Evolutionary conservation across 2,329 filamentous ascomycete species (phyloP).

Genomic region (Cucurbitaria berberidis): DNA sequence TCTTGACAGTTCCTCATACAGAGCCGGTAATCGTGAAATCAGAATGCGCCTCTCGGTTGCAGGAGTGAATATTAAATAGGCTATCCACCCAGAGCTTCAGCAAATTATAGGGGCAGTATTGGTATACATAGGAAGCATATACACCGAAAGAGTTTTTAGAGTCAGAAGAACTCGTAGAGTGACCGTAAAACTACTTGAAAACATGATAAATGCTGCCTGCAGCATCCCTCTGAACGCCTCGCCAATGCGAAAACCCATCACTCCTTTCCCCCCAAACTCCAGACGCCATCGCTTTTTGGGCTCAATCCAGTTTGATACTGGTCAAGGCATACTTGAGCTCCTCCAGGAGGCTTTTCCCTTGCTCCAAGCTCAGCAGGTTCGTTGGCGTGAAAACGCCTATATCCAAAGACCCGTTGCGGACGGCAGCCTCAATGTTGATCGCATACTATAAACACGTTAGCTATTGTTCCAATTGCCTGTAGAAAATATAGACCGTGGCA

Average conservation of each 20-base stretch:
- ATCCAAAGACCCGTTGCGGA: slow-evolving; percentile 56
- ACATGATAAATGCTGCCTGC: no score
- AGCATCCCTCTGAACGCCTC: no score
- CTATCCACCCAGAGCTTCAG: no score
- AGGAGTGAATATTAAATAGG: not conserved
- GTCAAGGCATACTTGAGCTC: slow-evolving; percentile 34
- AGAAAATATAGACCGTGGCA: slow-evolving; percentile 16
- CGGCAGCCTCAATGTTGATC: slow-evolving; percentile 62
- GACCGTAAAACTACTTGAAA: no score
- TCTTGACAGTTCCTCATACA: no score
- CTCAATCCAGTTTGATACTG: not conserved
- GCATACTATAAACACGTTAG: slow-evolving; percentile 52
- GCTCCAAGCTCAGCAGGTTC: slow-evolving; percentile 50
- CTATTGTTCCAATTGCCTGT: not conserved
- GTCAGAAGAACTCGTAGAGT: no score
- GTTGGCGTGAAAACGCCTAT: slow-evolving; percentile 60
- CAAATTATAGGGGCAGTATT: no score
- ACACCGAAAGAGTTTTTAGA: no score
- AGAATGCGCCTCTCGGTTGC: not conserved
- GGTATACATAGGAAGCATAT: no score
- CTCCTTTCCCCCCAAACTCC: not conserved
- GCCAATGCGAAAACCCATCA: no score
- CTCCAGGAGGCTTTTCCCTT: slow-evolving; percentile 45
- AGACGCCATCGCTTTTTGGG: not conserved
- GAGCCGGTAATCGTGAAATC: not conserved